These are phyloP conservation scores for Helotiales sp. DNA, from an alignment of 2,329 filamentous ascomycete species.

Conservation along the genomic window DNA sequence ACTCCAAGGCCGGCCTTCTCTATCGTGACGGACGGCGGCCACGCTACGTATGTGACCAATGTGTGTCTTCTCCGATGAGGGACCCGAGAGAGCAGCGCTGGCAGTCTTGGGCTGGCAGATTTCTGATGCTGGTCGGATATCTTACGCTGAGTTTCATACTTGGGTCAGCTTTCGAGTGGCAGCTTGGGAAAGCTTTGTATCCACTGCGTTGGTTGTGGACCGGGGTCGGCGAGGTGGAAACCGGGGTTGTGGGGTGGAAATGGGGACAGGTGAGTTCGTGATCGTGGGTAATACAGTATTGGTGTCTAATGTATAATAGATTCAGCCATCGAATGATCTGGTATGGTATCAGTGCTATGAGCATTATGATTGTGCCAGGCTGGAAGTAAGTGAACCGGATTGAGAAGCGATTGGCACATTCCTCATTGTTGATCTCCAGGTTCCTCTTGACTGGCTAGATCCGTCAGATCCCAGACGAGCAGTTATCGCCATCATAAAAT, in stretches of 20 bases:
- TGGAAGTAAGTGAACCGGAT: constrained; percentile 25
- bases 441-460: constrained; percentile 37
- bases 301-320: background rate
- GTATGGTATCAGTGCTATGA: constrained; percentile 37
- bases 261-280: constrained; percentile 13
- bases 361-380: constrained; percentile 35
- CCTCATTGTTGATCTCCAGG: constrained; percentile 11
- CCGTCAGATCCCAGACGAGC: constrained; percentile 25
- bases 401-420: background rate
- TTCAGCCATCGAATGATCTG: constrained; percentile 23
- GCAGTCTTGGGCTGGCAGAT: background rate
- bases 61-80: background rate
- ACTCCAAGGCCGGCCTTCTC: background rate
- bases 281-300: background rate
- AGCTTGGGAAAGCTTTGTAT: background rate
- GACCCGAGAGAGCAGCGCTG: background rate
- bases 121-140: background rate
- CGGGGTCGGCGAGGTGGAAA: background rate
- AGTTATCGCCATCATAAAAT: constrained; percentile 31
- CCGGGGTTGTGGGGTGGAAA: constrained; percentile 11
- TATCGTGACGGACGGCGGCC: background rate
- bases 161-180: background rate
- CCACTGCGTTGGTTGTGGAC: background rate
- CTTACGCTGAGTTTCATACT: background rate
- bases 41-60: background rate